Evolutionary conservation across 192 early-diverging fungal species (phyloP), one percentile per base, ranked within the genome.

Genomic region (Coemansia sp.): DNA sequence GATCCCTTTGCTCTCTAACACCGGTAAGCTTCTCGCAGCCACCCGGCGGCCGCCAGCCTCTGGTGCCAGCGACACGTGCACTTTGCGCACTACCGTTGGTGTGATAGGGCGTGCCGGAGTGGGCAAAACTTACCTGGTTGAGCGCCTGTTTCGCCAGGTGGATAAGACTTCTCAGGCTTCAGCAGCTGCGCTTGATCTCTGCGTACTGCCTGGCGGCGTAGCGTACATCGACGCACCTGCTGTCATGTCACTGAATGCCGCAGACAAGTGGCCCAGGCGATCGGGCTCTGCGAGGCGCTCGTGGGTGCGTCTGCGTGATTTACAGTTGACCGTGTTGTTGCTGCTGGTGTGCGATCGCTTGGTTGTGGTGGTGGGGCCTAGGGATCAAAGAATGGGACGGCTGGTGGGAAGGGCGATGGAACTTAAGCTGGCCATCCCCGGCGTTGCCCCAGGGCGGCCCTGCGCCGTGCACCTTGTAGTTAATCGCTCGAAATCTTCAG

Each of bases 151-250:
- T 61, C 52, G 23, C 59, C 59, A 15, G n/a, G 43, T 15, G 19
- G 5, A 37, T 22, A 55, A 41, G n/a, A 39, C 34, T 18, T 19
- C 11, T 37, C 40, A 24, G 15, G 60, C 8, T 10, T 13, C 47
- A 13, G 47, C 59, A 0, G 4, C 24, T 18, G 64, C 64, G 3
- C 38, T 67, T 0, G 64, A 63, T 40, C 51, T 66, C 6, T 67
- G 59, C 48, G 55, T 67, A 2, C 60, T 64, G 2, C 17, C 11
- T 0, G 56, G 51, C 4, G 46, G 64, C 10, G 19, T 61, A 2
- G 37, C 66, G 15, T 44, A 71, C 0, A 11, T 77, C 0, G 73
- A 77, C 22, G 13, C 73, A 4, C 73, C 73, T n/a, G 61, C 73
- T 0, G 57, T 71, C 14, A 18, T 71, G 5, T 34, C 39, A 21